A percentile compares a stretch with the other conserved stretches of the same genome.
Conservation (phyloP, 176 grass and related monocot genomes). For the Rhynchospora breviuscula region DNA sequence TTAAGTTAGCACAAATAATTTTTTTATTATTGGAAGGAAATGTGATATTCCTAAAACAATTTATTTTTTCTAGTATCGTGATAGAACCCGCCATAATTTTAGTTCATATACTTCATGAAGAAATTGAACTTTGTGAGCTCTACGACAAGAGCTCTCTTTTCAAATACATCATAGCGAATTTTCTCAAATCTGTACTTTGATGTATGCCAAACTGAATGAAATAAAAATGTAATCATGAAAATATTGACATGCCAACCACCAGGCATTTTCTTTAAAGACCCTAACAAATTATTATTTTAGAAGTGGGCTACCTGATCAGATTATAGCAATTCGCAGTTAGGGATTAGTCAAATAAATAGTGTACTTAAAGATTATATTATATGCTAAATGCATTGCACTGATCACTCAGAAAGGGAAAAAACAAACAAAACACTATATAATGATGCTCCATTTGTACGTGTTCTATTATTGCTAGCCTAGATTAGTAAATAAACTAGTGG, state of each 20-base stretch:
- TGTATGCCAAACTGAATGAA: neutral
- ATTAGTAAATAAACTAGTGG: neutral
- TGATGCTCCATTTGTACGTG: constrained; percentile 7
- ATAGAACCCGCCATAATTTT: neutral
- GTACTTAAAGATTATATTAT: neutral
- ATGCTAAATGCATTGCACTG: neutral
- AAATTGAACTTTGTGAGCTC: neutral
- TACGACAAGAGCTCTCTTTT: neutral
- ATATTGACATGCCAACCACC: neutral
- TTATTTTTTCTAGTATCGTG: neutral
- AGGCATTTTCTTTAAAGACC: neutral
- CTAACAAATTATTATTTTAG: neutral
- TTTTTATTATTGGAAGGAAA: neutral
- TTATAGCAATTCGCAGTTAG: neutral
- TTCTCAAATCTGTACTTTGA: neutral
- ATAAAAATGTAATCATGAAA: neutral
- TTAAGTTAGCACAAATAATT: neutral
- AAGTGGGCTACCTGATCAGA: neutral
- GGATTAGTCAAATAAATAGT: constrained; percentile 17
- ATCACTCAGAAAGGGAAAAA: neutral
- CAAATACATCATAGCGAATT: neutral
- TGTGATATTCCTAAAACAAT: neutral
- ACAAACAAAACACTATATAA: neutral
- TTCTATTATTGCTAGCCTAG: neutral
- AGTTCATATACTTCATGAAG: neutral